Conservation (phyloP, 176 grass and related monocot genomes). For the Chrysopogon serrulatus region DNA sequence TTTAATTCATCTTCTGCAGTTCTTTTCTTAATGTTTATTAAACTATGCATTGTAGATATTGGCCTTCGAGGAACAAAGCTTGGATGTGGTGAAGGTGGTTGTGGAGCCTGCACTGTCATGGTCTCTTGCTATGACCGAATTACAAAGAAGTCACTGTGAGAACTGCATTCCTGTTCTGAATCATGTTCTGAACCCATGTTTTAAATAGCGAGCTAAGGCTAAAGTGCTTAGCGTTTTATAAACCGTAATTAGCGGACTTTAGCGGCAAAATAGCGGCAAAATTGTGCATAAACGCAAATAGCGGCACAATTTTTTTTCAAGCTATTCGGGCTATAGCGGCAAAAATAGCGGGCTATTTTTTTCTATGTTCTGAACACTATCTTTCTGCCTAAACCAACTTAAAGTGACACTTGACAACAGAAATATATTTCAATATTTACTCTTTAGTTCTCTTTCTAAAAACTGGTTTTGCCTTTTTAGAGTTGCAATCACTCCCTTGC, state of each 20-base stretch:
- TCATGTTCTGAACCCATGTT: neutral
- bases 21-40: constrained; percentile 19
- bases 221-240: too few species aligned
- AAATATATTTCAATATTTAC: neutral
- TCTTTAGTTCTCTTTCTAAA: neutral
- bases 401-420: neutral
- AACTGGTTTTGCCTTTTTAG: neutral
- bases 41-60: constrained; percentile 46
- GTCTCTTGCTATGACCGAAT: constrained; percentile 64
- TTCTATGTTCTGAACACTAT: neutral
- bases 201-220: too few species aligned
- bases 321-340: too few species aligned
- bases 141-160: constrained; percentile 74
- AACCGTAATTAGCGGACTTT: too few species aligned
- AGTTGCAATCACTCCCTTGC: neutral
- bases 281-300: too few species aligned
- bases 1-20: neutral
- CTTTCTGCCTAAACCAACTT: neutral
- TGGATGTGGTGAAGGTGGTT: constrained; percentile 97
- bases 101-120: constrained; percentile 98
- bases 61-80: constrained; percentile 91
- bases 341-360: too few species aligned
- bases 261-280: too few species aligned
- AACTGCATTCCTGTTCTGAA: constrained; percentile 25
- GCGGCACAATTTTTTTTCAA: too few species aligned